Evolutionary conservation across 2,329 filamentous ascomycete species (phyloP).

Genomic region (Aspergillus sp.): DNA sequence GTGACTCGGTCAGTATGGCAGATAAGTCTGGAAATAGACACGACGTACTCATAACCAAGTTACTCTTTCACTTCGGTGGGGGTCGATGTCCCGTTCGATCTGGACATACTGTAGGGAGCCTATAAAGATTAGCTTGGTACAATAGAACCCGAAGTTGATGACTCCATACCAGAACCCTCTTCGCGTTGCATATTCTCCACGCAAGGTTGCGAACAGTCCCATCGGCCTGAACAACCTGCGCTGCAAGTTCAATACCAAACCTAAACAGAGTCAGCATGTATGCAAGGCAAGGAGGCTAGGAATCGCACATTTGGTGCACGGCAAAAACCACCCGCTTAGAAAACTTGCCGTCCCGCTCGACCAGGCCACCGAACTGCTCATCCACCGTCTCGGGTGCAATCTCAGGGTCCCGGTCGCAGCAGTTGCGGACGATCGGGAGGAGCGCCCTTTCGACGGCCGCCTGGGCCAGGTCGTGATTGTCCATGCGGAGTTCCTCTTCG

Average conservation of each 20-base stretch:
- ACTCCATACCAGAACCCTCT: slow-evolving; percentile 74
- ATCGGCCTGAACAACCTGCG: slow-evolving; percentile 84
- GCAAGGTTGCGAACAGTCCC: slow-evolving; percentile 82
- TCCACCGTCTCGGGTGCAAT: slow-evolving; percentile 73
- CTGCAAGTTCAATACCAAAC: slow-evolving; percentile 89
- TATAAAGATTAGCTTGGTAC: slow-evolving; percentile 21
- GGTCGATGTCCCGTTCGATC: slow-evolving; percentile 49
- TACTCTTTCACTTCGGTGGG: slow-evolving; percentile 35
- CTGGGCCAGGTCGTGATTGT: slow-evolving; percentile 54
- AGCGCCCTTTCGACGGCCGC: slow-evolving; percentile 65
- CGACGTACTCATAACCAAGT: no score
- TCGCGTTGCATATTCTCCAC: slow-evolving; percentile 91
- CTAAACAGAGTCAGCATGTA: slow-evolving; percentile 23
- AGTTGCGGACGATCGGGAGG: slow-evolving; percentile 78
- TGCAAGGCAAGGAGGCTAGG: slow-evolving; percentile 2
- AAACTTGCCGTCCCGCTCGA: slow-evolving; percentile 82
- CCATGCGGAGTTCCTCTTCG: slow-evolving; percentile 60
- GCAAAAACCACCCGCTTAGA: slow-evolving; percentile 86
- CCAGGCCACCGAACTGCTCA: slow-evolving; percentile 73
- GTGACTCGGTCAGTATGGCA: no score
- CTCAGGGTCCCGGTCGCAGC: slow-evolving; percentile 82
- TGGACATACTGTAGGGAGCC: slow-evolving; percentile 65
- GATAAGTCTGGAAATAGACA: no score
- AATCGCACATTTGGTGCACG: slow-evolving; percentile 73
- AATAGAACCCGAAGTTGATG: neutral